Percentiles rank a stretch among this genome's conserved stretches.
Conservation (phyloP, 2,329 filamentous ascomycete species). For the Cadophora sp. region DNA sequence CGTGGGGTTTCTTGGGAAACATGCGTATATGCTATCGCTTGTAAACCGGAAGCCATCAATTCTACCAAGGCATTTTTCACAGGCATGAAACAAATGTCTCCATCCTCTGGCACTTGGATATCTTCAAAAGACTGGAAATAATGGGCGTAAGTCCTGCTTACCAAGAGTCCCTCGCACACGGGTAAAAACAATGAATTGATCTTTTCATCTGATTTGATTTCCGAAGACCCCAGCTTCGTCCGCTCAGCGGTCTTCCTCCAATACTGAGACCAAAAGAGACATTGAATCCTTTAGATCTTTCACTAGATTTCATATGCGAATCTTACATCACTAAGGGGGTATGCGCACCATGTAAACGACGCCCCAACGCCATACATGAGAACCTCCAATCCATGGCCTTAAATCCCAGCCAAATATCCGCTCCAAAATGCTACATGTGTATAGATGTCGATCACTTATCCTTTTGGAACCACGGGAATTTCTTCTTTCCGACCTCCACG, state of each 20-base stretch:
- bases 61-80: too few species aligned
- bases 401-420: background rate
- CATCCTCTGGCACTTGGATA: too few species aligned
- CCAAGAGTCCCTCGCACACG: too few species aligned
- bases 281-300: background rate
- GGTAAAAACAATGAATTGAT: too few species aligned
- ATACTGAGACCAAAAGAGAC: too few species aligned
- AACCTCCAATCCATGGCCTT: background rate
- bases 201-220: background rate
- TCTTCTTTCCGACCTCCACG: slow-evolving; percentile 63
- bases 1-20: background rate
- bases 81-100: too few species aligned
- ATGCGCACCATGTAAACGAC: slow-evolving; percentile 15
- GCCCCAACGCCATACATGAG: slow-evolving; percentile 19
- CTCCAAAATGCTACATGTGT: background rate
- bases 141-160: too few species aligned
- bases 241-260: too few species aligned
- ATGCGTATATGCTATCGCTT: too few species aligned
- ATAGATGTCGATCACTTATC: slow-evolving; percentile 32
- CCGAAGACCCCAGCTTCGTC: background rate
- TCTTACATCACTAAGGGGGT: slow-evolving; percentile 15
- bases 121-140: too few species aligned
- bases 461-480: slow-evolving; percentile 66
- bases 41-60: too few species aligned
- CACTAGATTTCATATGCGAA: slow-evolving; percentile 11